phyloP scores from a whole-genome alignment of 1,139 yeast species.

The Pichia sp. region DNA sequence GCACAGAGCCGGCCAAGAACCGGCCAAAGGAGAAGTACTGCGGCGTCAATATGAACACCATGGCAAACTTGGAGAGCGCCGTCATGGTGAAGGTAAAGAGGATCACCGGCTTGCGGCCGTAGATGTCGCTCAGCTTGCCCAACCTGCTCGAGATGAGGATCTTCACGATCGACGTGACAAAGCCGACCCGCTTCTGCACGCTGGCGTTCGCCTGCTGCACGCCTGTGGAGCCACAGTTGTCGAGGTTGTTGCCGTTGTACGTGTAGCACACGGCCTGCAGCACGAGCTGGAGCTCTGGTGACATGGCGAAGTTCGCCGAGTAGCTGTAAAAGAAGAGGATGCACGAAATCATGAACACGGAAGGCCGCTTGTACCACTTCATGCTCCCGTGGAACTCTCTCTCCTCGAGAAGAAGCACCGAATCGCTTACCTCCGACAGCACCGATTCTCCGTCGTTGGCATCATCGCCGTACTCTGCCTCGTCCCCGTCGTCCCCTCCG shows the following conservation, averaged over 20 bases:
- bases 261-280: constrained; percentile 24
- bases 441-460: constrained; percentile 8
- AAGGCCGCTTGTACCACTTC: constrained; percentile 31
- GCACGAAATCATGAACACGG: constrained; percentile 25
- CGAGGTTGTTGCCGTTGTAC: constrained; percentile 6
- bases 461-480: background rate
- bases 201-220: constrained; percentile 26
- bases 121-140: constrained; percentile 60
- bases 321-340: constrained; percentile 24
- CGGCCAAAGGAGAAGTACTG: constrained; percentile 33
- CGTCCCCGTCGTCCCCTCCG: background rate
- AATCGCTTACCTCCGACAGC: constrained; percentile 15
- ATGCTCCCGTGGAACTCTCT: constrained; percentile 21
- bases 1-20: constrained; percentile 37
- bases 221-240: constrained; percentile 21
- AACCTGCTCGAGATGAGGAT: constrained; percentile 44
- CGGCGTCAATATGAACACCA: constrained; percentile 35
- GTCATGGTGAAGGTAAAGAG: constrained; percentile 33
- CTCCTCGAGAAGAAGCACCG: constrained; percentile 20
- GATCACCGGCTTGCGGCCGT: constrained; percentile 54
- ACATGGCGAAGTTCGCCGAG: constrained; percentile 21
- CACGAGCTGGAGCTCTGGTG: constrained; percentile 26
- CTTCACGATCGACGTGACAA: constrained; percentile 25
- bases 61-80: constrained; percentile 31
- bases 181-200: constrained; percentile 25